Base-by-base conservation (phyloP, 2,329 filamentous ascomycete species). In the Fragosphaeria purpurea region DNA sequence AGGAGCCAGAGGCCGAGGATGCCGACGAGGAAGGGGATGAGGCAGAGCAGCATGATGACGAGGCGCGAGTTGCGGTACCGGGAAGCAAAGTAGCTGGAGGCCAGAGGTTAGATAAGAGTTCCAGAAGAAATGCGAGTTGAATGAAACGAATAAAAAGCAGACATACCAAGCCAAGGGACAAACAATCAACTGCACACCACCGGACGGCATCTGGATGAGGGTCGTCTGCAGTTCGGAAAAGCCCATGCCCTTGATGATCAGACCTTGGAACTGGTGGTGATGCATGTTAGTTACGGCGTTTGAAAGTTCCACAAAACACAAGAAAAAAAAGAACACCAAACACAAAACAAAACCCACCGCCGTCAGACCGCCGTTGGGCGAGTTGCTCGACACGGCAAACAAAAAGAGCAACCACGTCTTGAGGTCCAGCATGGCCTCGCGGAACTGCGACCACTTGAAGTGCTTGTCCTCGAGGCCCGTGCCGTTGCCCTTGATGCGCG, bases 341-440 rank as follows among this genome's bases (percentile, higher is more conserved):
- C n/a, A n/a, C n/a, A n/a, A 22, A 22, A 22, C 22, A 32, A 32
- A 8, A 32, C 30, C n/a, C 12, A 43, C 41, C 6, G 41, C 6
- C 7, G 41, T 43, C 41, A 80, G 79, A 13, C 77, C 78, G 4
- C 77, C 79, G 45, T 80, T 82, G 1, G 70, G 70, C 1, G 74
- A 65, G 56, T 78, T 80, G 52, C 69, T 70, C 50, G 79, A 70
- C 34, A 73, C 63, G 0, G 75, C 76, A 0, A 81, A 62, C 3
- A 74, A 49, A 35, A 76, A 78, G 57, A 81, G 79, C 10, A 81
- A 65, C 62, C 77, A 80, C 0, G 77, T 68, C 61, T 81, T 80
- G 56, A 75, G 73, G 58, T 82, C 79, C 42, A 65, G 61, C 49
- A 79, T 77, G 0, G 76, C 76, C 56, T 82, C 79, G 10, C 64